phyloP scores from a whole-genome alignment of 192 early-diverging fungal genomes.

The Chytriomyces sp. region DNA sequence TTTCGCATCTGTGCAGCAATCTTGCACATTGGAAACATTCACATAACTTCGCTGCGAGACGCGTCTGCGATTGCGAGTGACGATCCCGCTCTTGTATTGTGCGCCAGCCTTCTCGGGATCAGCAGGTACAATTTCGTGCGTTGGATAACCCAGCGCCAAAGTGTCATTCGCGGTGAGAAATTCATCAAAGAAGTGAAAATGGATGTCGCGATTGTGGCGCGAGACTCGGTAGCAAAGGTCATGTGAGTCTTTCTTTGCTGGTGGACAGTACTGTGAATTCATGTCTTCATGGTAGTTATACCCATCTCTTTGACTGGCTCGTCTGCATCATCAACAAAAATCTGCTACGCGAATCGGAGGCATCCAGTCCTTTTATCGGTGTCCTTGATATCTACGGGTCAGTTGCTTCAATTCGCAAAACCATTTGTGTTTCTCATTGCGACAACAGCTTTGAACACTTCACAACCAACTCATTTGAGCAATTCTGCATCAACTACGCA shows the following conservation, averaged over 20 bases:
- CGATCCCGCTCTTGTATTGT: slow-evolving; percentile 12
- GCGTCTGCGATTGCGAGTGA: not conserved
- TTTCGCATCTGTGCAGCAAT: slow-evolving; percentile 31
- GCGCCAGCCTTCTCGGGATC: slow-evolving; percentile 13
- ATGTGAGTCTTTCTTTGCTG: slow-evolving; percentile 68
- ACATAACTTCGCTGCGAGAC: slow-evolving; percentile 1
- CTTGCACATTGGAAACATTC: slow-evolving; percentile 50
- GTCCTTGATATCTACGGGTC: slow-evolving; percentile 90
- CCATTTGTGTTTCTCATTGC: not conserved
- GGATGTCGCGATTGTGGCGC: slow-evolving; percentile 65
- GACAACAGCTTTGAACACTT: slow-evolving; percentile 51
- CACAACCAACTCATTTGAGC: slow-evolving; percentile 90
- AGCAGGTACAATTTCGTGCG: slow-evolving; percentile 47
- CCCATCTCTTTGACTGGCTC: slow-evolving; percentile 88
- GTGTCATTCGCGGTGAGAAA: slow-evolving; percentile 53
- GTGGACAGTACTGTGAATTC: not conserved
- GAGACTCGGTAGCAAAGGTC: slow-evolving; percentile 88
- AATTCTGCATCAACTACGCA: slow-evolving; percentile 86
- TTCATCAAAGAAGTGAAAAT: slow-evolving; percentile 70
- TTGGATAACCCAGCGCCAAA: slow-evolving; percentile 83
- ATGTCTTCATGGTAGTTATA: slow-evolving; percentile 68
- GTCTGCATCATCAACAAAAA: slow-evolving; percentile 76
- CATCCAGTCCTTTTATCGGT: slow-evolving; percentile 71
- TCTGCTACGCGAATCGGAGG: slow-evolving; percentile 52
- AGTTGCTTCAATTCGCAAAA: too few relatives aligned